Evolutionary conservation across 441 rosid genomes (phyloP), one percentile per base, ranked within the genome.

Genomic region (Gossypium davidsonii): DNA sequence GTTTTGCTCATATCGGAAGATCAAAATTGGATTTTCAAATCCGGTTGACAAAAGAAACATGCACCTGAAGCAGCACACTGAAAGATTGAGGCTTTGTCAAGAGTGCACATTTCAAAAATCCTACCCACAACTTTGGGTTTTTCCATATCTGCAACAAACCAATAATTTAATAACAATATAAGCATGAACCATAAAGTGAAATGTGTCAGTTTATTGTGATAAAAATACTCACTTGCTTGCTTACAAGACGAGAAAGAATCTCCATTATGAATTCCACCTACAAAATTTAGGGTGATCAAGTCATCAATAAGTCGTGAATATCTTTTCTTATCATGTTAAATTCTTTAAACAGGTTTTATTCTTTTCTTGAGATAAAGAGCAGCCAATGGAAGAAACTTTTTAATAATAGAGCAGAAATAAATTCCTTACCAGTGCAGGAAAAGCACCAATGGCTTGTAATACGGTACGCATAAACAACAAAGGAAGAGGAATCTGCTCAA

Each of bases 401-500:
- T 15, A 9, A 67, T 7, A n/a, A 26, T 11, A 67, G 52, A 26
- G 44, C 71, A 25, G 21, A 48, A 23, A 66, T n/a, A 67, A 62
- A 71, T 73, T 72, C 72, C 83, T 88, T 83, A 96, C 99, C 97
- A 96, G 80, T 37, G 93, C 96, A 60, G 98, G 98, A 84, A 89
- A 96, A 76, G 97, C 97, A 82, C 97, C 97, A 58, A 96, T 85
- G 74, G 99, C 93, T 84, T 93, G 98, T 81, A 96, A 85, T 57
- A 93, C 98, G 1, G 99, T 96, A 31, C 98, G 97, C 99, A 96
- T 96, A 87, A 96, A 96, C 79, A 96, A 85, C 79, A 96, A 83
- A 71, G 99, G 99, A 78, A 93, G 90, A 53, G 99, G 98, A 84
- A 86, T 96, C 81, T 89, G 99, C 85, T 93, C 97, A 82, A 93